Conservation (phyloP, 768 basidiomycete species). For the Tulasnella sp. region DNA sequence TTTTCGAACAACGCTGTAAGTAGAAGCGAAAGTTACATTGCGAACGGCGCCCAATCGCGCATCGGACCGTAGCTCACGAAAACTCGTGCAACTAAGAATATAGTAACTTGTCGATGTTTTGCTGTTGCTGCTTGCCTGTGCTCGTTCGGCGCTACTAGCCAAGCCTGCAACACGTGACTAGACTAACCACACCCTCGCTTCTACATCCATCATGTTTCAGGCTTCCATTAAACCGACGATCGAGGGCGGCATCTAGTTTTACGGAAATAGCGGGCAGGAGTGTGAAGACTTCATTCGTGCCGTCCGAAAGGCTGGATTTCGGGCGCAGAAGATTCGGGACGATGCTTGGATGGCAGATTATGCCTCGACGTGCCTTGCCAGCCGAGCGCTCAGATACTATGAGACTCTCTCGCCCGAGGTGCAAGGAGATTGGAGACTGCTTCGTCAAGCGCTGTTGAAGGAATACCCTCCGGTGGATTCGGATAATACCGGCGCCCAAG, state of each 20-base stretch:
- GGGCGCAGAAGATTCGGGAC: not conserved
- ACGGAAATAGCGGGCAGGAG: not conserved
- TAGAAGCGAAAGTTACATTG: not conserved
- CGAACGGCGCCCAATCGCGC: not conserved
- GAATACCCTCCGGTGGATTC: not conserved
- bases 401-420: not conserved
- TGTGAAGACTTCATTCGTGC: constrained; percentile 4
- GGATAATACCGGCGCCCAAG: not conserved
- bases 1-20: too few species aligned
- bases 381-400: not conserved
- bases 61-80: too few species aligned
- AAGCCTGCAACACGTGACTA: too few species aligned
- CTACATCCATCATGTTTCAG: too few species aligned
- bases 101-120: too few species aligned
- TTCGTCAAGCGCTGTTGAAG: not conserved
- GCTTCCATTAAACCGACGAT: too few species aligned
- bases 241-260: too few species aligned
- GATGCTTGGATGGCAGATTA: not conserved
- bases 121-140: too few species aligned
- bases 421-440: constrained; percentile 8
- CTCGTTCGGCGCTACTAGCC: too few species aligned
- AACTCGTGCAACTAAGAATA: too few species aligned
- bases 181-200: too few species aligned
- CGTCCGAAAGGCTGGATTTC: not conserved
- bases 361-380: not conserved